These are phyloP conservation scores for Gleditsia sinensis DNA, from an alignment of 306 rosid species.

Conservation along the genomic window DNA sequence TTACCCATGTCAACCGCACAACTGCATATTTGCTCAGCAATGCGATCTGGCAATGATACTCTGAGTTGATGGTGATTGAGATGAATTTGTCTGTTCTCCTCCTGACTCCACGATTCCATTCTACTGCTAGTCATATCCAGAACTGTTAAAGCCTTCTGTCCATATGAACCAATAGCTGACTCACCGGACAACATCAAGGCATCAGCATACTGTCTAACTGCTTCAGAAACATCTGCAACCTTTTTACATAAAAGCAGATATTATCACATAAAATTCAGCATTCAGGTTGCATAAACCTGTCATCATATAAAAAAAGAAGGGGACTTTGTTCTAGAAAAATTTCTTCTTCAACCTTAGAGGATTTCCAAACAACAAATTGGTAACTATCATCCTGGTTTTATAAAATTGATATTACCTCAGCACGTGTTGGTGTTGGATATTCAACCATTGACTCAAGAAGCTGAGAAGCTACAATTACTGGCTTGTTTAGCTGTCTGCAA, in stretches of 20 bases:
- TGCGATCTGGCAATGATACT: constrained; percentile 66
- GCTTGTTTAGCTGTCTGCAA: constrained; percentile 86
- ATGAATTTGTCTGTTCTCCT: constrained; percentile 55
- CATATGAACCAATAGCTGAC: constrained; percentile 81
- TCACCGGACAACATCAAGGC: constrained; percentile 92
- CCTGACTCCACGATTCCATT: constrained; percentile 78
- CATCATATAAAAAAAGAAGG: neutral
- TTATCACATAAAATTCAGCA: neutral
- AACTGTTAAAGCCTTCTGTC: constrained; percentile 79
- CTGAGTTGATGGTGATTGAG: constrained; percentile 62
- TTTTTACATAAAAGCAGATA: constrained; percentile 39
- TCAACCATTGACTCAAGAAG: constrained; percentile 93
- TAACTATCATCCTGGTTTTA: neutral
- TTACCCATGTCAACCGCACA: constrained; percentile 83
- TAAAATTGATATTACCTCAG: constrained; percentile 62
- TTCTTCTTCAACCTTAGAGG: neutral
- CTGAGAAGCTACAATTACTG: constrained; percentile 93
- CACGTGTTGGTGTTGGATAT: constrained; percentile 97
- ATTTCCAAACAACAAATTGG: neutral
- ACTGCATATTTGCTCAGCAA: constrained; percentile 82
- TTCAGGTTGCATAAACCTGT: neutral
- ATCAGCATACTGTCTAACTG: constrained; percentile 80
- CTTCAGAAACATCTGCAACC: constrained; percentile 98
- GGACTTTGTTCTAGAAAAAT: neutral
- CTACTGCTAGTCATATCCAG: constrained; percentile 72